Evolutionary conservation across 78 protist genomes (phyloP), one percentile per base, ranked within the genome.

Genomic region (Speleostelium caveatum): DNA sequence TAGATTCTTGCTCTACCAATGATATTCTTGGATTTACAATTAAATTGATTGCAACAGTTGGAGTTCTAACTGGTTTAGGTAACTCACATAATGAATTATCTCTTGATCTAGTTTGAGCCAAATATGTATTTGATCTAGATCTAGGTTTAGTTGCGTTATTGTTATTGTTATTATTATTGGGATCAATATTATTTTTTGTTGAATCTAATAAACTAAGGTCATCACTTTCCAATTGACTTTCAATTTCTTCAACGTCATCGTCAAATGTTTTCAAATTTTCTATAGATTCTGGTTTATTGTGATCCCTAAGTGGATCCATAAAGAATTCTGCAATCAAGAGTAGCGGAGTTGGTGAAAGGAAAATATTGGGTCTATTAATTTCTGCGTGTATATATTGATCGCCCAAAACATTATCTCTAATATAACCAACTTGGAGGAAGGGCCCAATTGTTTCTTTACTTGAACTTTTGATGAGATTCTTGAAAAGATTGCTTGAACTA

Each of bases 291-390:
- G 7, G 10, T 8, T 19, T n/a, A 5, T 58, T 16, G 26, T 72
- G 60, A 28, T 45, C 78, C 21, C 30, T 41, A n/a, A 83, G 17
- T 56, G 91, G 91, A 12, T 58, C 35, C 66, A 60, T 58, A 51
- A 83, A 83, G 72, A 83, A 83, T 30, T 83, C 79, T 2, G 79
- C 21, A 60, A 83, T 83, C 69, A 83, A 39, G 2, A 83, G 5
- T 7, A 83, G 24, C 2, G 91, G 89, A 39, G 91, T 83, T 36
- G 91, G 91, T 16, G 91, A 83, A 62, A 83, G 66, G 73, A 83
- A 83, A 2, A 83, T 32, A 60, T 56, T 51, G 24, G 79, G 67
- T 14, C 69, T 69, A 26, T 69, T 83, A 17, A 83, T 45, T 6
- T 53, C 45, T 17, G 69, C 55, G 17, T 83, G 67, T 17, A 83